Evolutionary conservation across 2,329 filamentous ascomycete species (phyloP).

Genomic region (Microdochium nivale): DNA sequence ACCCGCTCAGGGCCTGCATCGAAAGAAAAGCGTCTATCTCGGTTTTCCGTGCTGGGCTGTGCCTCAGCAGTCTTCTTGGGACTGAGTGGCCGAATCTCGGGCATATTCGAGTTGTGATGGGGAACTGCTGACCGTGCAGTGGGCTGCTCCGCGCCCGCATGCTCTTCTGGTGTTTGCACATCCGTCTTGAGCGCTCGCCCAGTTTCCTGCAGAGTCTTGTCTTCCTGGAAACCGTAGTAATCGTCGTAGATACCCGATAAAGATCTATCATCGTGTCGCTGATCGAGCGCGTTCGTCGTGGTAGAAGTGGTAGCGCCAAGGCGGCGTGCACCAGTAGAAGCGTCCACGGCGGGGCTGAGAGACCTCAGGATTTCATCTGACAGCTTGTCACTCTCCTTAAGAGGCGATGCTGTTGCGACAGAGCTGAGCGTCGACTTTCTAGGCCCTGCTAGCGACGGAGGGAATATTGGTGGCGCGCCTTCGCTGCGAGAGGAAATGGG

Average conservation of each 20-base stretch:
- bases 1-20: slow-evolving; percentile 22
- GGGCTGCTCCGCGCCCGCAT: not conserved
- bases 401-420: slow-evolving; percentile 38
- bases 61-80: slow-evolving; percentile 7
- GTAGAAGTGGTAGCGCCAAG: slow-evolving; percentile 4
- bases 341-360: slow-evolving; percentile 40
- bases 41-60: slow-evolving; percentile 2
- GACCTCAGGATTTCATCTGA: slow-evolving; percentile 68
- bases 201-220: slow-evolving; percentile 23
- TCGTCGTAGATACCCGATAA: slow-evolving; percentile 58
- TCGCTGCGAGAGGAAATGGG: not conserved
- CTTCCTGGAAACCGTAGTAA: slow-evolving; percentile 49
- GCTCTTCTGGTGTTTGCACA: slow-evolving; percentile 1
- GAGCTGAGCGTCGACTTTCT: slow-evolving; percentile 38
- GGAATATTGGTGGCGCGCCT: not conserved
- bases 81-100: slow-evolving; percentile 12
- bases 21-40: slow-evolving; percentile 31
- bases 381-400: slow-evolving; percentile 63
- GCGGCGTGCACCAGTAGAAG: slow-evolving; percentile 10
- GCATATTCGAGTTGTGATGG: slow-evolving; percentile 4
- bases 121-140: not conserved
- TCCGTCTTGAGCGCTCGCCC: slow-evolving; percentile 16
- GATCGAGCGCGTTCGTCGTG: slow-evolving; percentile 7
- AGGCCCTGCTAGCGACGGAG: slow-evolving; percentile 1
- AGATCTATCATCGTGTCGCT: slow-evolving; percentile 50